phyloP scores from a whole-genome alignment of 805 yeast species.

The Maudiozyma barnettii region DNA sequence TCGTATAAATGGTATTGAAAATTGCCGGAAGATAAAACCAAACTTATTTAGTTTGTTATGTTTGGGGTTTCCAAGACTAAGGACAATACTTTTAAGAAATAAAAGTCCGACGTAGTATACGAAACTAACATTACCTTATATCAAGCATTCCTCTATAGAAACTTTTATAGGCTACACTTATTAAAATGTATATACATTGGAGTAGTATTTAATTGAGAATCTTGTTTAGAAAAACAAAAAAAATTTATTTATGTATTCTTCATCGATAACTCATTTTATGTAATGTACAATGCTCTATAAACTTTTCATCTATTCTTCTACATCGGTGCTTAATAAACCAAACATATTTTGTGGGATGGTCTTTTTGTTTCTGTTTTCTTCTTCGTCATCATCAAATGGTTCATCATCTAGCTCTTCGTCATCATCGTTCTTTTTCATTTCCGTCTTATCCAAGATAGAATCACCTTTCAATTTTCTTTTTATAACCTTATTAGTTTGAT shows the following conservation, averaged over 20 bases:
- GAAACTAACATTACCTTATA: background rate
- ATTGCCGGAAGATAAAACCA: background rate
- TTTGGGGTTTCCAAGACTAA: background rate
- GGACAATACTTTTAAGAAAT: slow-evolving; percentile 1
- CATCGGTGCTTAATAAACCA: slow-evolving; percentile 25
- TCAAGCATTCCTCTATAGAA: background rate
- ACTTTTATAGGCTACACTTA: background rate
- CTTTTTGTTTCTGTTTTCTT: slow-evolving; percentile 12
- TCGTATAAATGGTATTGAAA: background rate
- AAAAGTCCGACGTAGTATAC: background rate
- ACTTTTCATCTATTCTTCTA: slow-evolving; percentile 16
- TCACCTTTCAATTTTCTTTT: slow-evolving; percentile 20
- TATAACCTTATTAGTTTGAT: slow-evolving; percentile 46
- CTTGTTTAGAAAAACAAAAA: background rate
- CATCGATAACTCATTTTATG: too few relatives aligned
- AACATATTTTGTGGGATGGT: slow-evolving; percentile 18
- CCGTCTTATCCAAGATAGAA: slow-evolving; percentile 1
- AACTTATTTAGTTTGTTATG: slow-evolving; percentile 1
- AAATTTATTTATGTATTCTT: background rate
- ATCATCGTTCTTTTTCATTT: slow-evolving; percentile 1
- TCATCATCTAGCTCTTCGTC: slow-evolving; percentile 2
- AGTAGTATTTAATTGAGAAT: background rate
- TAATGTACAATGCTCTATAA: background rate
- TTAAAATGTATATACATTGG: background rate
- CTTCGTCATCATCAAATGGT: slow-evolving; percentile 11